Percentiles rank a stretch among this genome's conserved stretches.
phyloP scores from a whole-genome alignment of 2,329 filamentous ascomycete species.

The Mariannaea elegans region DNA sequence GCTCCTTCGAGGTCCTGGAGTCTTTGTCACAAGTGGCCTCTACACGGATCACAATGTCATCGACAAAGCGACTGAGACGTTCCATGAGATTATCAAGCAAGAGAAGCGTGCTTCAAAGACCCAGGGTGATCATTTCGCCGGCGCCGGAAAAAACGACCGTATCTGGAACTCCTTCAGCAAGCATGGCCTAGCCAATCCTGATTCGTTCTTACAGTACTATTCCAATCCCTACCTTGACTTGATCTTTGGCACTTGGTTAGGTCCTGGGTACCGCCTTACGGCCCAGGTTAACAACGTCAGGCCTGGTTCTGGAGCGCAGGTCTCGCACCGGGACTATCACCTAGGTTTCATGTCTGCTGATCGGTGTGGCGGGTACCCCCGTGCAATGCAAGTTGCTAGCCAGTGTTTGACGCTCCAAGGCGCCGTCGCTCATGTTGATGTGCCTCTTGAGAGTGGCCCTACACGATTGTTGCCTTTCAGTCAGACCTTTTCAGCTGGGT shows the following conservation, averaged over 20 bases:
- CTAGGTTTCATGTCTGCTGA: conserved; percentile 67
- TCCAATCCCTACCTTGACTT: conserved; percentile 65
- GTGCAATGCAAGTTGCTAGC: conserved; percentile 60
- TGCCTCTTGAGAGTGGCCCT: conserved; percentile 66
- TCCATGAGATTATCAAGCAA: conserved; percentile 56
- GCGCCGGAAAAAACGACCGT: conserved; percentile 63
- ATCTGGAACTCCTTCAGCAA: conserved; percentile 75
- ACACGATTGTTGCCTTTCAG: conserved; percentile 69
- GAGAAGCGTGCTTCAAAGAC: conserved; percentile 47
- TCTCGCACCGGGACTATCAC: conserved; percentile 70
- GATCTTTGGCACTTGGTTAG: conserved; percentile 65
- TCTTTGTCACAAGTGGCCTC: conserved; percentile 65
- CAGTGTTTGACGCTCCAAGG: conserved; percentile 70
- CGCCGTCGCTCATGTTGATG: conserved; percentile 68
- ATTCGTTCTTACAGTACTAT: conserved; percentile 66
- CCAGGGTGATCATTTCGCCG: conserved; percentile 69
- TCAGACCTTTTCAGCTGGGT: conserved; percentile 65
- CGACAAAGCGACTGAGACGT: conserved; percentile 56
- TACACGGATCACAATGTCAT: conserved; percentile 55
- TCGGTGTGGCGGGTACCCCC: conserved; percentile 57
- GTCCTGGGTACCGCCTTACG: conserved; percentile 67
- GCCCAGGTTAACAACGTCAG: conserved; percentile 71
- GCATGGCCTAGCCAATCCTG: conserved; percentile 61
- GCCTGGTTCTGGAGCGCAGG: conserved; percentile 65
- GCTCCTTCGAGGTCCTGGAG: conserved; percentile 65